Percentiles rank a stretch among this genome's conserved stretches.
phyloP scores from a whole-genome alignment of 495 filamentous ascomycete species.

The Podospora didyma region DNA sequence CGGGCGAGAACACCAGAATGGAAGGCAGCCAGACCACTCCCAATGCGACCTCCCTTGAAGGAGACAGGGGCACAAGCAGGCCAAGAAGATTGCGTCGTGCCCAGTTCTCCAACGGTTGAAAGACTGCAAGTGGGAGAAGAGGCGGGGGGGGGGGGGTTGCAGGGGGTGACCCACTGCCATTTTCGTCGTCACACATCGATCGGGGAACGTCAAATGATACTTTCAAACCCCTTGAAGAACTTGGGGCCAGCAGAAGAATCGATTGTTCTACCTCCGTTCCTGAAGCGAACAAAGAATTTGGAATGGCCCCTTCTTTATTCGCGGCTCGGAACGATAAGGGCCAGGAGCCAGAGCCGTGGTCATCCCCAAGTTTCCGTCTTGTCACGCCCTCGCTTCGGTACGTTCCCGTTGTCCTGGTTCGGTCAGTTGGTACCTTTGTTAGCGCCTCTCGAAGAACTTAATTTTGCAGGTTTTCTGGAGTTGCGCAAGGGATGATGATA shows the following conservation, averaged over 20 bases:
- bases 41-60: not conserved
- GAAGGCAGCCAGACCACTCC: not conserved
- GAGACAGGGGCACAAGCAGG: not conserved
- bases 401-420: constrained; percentile 2
- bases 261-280: too few species aligned
- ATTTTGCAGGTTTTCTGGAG: too few species aligned
- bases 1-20: not conserved
- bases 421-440: not conserved
- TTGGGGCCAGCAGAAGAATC: too few species aligned
- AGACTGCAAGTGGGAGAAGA: too few species aligned
- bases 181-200: not conserved
- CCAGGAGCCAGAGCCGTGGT: not conserved
- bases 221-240: too few species aligned
- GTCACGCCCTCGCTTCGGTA: constrained; percentile 4
- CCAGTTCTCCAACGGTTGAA: not conserved
- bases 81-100: not conserved
- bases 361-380: not conserved
- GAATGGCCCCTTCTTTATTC: too few species aligned
- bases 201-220: too few species aligned
- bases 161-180: not conserved
- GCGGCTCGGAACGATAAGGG: not conserved
- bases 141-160: not conserved
- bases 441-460: not conserved
- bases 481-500: too few species aligned
- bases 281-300: too few species aligned